Base-by-base conservation (phyloP, 345 rosid genomes). In the Nasturtium officinale region DNA sequence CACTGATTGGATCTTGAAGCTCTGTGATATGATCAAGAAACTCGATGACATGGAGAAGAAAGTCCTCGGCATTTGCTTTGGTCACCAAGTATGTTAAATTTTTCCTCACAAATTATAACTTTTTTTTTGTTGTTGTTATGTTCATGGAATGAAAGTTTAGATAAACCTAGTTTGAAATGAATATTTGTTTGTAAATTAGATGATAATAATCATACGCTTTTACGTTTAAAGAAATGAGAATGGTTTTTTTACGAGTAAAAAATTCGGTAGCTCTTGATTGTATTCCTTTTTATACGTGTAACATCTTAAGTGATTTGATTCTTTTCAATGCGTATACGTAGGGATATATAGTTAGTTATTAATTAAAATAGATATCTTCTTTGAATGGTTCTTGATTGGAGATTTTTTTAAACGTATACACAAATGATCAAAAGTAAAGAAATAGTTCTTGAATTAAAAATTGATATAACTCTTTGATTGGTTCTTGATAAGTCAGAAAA, bases 61-160 rank as follows among this genome's bases (percentile, higher is more conserved):
- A 70, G 75, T 93, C 23, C 85, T 89, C 5, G 97, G 97, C 3
- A 75, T 93, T 73, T 93, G 97, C 90, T 93, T 93, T 65, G 98
- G 98, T 59, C 98, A 93, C 67, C 97, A 93, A 94, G 98, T 92
- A 38, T 65, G 12, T 42, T 51, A 8, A 8, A 38, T 3, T 7
- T 7, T 38, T 13, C 21, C 29, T 47, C 58, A 29, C 3, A 9
- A 5, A 53, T 9, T 45, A 10, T 9, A 33, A 17, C 29, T 47
- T 47, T 2, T 3, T 25, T 62, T 13, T 48, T 13, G 32, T 12
- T 47, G 0, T 37, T 7, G n/a, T 26, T 26, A 3, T 47, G 51
- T 6, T 29, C 11, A 4, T 45, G n/a, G 13, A 15, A 3, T 46
- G 1, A 5, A 45, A 2, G 1, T 61, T 43, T 12, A 25, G 48